Base-by-base conservation (phyloP, 768 basidiomycete species). In the Lentinula detonsa region DNA sequence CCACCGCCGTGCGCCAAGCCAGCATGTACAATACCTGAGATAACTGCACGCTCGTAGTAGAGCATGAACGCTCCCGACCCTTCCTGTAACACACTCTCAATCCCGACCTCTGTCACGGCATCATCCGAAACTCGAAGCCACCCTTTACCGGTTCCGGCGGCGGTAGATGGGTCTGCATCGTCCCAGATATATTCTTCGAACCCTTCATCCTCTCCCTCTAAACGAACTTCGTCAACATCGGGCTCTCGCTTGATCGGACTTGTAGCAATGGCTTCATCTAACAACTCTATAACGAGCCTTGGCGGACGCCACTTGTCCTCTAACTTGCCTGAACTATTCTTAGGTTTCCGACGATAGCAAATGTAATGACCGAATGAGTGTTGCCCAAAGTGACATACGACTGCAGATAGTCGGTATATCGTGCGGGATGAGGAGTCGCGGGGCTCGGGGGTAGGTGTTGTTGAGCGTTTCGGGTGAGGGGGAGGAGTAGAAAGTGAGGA, bases 331-430 rank as follows among this genome's bases (percentile, higher is more conserved):
- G 34, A 34, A 15, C 53, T 21, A 23, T 33, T 78, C 40, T 81
- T 79, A 0, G 95, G 95, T 72, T 89, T 91, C 51, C 95, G 81
- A 15, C 97, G 82, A 70, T 87, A 96, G 65, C 91, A 93, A 65
- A 98, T 84, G 70, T 96, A 99, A 70, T 99, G 96, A 5, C 96
- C 96, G 69, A 91, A 95, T 4, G 88, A 88, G 69, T 97, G 95
- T 58, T 87, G 85, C 13, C 96, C 96, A 69, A 87, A 96, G 72
- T 98, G 96, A 66, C 93, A 93, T 15, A 98, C 94, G 34, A 91
- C 86, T 9, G 92, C 87, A 2, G 86, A 74, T 39, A 98, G 82
- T 50, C 94, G 85, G 72, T 98, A 98, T 39, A 95, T 76, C n/a
- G 85, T 87, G 49, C 85, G 77, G n/a, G 81, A 78, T 4, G 71